These are phyloP conservation scores for Zygosaccharomyces kombuchaensis DNA, from an alignment of 805 yeast genomes.

Conservation along the genomic window DNA sequence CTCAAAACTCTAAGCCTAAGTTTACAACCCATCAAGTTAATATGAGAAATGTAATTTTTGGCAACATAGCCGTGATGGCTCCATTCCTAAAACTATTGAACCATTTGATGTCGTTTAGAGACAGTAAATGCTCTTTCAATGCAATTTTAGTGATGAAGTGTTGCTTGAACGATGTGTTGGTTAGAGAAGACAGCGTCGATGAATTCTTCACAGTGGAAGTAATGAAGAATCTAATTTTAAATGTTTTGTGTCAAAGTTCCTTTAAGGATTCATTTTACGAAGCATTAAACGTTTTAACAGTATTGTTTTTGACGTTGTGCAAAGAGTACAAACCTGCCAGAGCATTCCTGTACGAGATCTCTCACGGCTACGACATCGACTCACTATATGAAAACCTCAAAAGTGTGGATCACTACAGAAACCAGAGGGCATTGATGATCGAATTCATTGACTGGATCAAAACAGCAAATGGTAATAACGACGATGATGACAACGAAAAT, in stretches of 20 bases:
- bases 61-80: conserved; percentile 62
- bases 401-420: conserved; percentile 64
- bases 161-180: conserved; percentile 61
- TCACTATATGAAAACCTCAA: conserved; percentile 61
- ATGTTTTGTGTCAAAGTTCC: conserved; percentile 66
- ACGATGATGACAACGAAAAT: conserved; percentile 40
- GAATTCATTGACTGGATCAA: conserved; percentile 68
- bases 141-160: conserved; percentile 77
- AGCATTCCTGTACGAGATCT: conserved; percentile 49
- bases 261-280: conserved; percentile 86
- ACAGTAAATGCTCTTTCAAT: conserved; percentile 88
- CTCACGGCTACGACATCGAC: conserved; percentile 54
- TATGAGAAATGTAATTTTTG: conserved; percentile 62
- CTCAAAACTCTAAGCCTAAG: conserved; percentile 31
- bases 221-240: conserved; percentile 64
- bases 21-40: conserved; percentile 55
- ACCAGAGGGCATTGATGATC: conserved; percentile 73
- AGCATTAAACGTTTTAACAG: conserved; percentile 84
- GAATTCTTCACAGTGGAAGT: conserved; percentile 46
- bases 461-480: conserved; percentile 36
- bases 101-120: conserved; percentile 76
- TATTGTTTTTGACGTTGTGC: conserved; percentile 69
- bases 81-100: conserved; percentile 72
- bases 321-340: conserved; percentile 67
- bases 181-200: conserved; percentile 73